Conservation (phyloP, 1,139 yeast genomes). For the Saccharomyces hybrid region DNA sequence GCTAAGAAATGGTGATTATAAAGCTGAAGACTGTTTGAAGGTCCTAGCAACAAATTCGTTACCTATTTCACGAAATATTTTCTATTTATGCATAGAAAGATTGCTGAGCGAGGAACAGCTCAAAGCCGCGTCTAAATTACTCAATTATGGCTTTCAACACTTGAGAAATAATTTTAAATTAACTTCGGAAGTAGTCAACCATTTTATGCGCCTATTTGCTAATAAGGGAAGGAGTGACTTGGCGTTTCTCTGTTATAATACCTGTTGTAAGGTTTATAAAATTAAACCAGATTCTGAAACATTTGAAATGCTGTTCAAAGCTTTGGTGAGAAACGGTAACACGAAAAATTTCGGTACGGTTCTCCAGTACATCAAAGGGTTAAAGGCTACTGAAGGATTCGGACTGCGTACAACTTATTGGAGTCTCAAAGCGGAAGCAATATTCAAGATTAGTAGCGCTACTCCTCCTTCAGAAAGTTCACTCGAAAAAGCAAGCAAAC, state of each 20-base stretch:
- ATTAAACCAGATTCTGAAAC: constrained; percentile 27
- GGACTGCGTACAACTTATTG: constrained; percentile 19
- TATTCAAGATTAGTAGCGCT: constrained; percentile 11
- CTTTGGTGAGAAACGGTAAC: constrained; percentile 30
- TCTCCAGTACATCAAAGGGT: constrained; percentile 11
- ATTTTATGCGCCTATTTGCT: constrained; percentile 27
- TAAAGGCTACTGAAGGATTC: constrained; percentile 3
- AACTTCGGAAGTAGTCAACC: constrained; percentile 26
- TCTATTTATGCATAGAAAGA: constrained; percentile 22
- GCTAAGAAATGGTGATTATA: constrained; percentile 11
- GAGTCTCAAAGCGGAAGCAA: constrained; percentile 20
- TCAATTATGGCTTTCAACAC: constrained; percentile 9
- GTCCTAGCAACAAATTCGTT: constrained; percentile 17
- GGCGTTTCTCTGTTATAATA: constrained; percentile 27
- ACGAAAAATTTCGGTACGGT: constrained; percentile 24
- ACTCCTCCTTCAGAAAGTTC: constrained; percentile 2
- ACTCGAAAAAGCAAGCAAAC: constrained; percentile 5
- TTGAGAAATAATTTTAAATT: constrained; percentile 4
- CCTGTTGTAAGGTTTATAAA: constrained; percentile 20
- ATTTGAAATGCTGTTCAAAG: constrained; percentile 32
- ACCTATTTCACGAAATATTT: constrained; percentile 17
- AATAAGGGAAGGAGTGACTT: constrained; percentile 32
- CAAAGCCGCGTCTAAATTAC: constrained; percentile 26
- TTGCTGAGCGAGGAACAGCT: constrained; percentile 24
- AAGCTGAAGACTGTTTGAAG: constrained; percentile 11